Conservation (phyloP, 139 green algal species). For the Raphidocelis subcapitata region DNA sequence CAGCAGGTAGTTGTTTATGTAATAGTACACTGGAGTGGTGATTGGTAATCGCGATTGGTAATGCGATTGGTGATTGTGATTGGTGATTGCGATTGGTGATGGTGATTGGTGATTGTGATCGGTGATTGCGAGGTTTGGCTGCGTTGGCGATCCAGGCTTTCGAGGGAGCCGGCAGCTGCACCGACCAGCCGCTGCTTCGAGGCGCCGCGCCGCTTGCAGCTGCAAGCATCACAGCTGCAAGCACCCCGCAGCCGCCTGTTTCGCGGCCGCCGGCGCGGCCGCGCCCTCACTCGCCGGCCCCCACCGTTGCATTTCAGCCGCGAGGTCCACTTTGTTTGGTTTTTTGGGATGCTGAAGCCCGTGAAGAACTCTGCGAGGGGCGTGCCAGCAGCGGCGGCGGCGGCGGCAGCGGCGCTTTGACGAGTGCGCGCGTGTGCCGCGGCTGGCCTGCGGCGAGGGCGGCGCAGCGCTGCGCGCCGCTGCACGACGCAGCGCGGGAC, state of each 20-base stretch:
- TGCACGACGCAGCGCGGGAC: too few species aligned
- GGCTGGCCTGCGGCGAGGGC: too few species aligned
- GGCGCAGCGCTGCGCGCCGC: too few species aligned
- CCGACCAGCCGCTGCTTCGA: neutral
- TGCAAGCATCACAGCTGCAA: too few species aligned
- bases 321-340: constrained; percentile 26
- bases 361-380: constrained; percentile 30
- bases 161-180: too few species aligned
- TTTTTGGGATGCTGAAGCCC: constrained; percentile 27
- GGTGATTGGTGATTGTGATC: neutral
- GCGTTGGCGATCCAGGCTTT: too few species aligned
- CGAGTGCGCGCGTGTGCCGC: too few species aligned
- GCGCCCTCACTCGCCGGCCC: constrained; percentile 26
- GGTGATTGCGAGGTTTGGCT: too few species aligned
- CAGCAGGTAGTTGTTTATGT: constrained; percentile 30
- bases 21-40: neutral
- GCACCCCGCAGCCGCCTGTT: too few species aligned
- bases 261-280: too few species aligned
- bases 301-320: constrained; percentile 47
- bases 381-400: too few species aligned
- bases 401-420: too few species aligned
- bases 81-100: neutral
- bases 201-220: neutral
- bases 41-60: neutral
- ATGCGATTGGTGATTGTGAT: neutral